These are phyloP conservation scores for Eimeria falciformis DNA, from an alignment of 169 alveolate species.

Conservation along the genomic window DNA sequence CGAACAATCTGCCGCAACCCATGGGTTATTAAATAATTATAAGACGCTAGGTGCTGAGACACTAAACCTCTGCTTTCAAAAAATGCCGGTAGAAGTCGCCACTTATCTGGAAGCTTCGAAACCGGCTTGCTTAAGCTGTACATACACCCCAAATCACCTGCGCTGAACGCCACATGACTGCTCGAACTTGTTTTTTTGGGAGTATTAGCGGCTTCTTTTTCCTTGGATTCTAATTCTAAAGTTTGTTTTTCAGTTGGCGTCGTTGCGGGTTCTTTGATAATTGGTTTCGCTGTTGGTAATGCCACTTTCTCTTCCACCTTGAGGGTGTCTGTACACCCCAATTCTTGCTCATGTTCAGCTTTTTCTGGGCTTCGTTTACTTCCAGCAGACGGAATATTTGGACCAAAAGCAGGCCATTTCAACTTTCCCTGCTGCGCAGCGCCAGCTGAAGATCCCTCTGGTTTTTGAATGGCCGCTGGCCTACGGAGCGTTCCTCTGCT, in stretches of 20 bases:
- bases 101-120: conserved; percentile 85
- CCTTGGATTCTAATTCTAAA: neutral
- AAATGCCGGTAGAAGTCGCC: conserved; percentile 94
- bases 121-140: conserved; percentile 59
- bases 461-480: no score
- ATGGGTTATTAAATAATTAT: conserved; percentile 90
- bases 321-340: no score
- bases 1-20: conserved; percentile 92
- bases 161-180: neutral
- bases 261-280: neutral
- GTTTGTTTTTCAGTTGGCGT: neutral
- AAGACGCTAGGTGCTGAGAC: conserved; percentile 95
- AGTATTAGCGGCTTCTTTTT: neutral
- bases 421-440: no score
- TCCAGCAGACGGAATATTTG: no score
- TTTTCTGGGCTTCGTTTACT: no score
- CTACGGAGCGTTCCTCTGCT: no score
- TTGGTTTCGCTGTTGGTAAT: neutral
- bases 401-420: no score
- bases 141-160: neutral
- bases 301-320: conserved; percentile 46
- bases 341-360: no score
- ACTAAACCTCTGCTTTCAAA: conserved; percentile 93
- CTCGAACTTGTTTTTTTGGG: neutral
- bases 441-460: no score